Conservation (phyloP, 164 flowering plant species). For the Annona squamosa region DNA sequence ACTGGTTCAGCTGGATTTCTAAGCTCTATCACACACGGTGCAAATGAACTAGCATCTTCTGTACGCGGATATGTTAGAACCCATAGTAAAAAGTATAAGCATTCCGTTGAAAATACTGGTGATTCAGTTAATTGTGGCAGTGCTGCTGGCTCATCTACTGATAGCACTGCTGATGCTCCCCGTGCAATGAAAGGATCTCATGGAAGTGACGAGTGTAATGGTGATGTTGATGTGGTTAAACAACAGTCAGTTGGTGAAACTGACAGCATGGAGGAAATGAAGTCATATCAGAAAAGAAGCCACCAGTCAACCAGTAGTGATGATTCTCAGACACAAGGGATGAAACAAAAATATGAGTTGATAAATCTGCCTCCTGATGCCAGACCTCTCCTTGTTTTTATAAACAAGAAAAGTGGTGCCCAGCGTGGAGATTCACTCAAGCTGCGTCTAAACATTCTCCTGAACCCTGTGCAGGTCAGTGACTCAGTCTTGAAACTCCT, state of each 20-base stretch:
- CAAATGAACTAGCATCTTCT: conserved; percentile 90
- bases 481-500: no score
- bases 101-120: conserved; percentile 48
- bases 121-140: conserved; percentile 41
- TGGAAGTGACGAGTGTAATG: conserved; percentile 45
- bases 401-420: conserved; percentile 96
- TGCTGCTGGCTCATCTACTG: conserved; percentile 42
- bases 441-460: conserved; percentile 70
- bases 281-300: conserved; percentile 35
- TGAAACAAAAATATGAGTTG: conserved; percentile 63
- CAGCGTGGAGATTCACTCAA: conserved; percentile 79
- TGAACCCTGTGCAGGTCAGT: conserved; percentile 93
- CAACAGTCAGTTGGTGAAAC: conserved; percentile 25
- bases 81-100: conserved; percentile 70
- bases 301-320: conserved; percentile 46
- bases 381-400: conserved; percentile 84
- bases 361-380: conserved; percentile 81
- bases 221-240: conserved; percentile 20
- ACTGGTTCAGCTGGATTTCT: conserved; percentile 53
- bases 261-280: conserved; percentile 34
- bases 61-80: conserved; percentile 74
- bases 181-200: conserved; percentile 35
- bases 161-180: conserved; percentile 38
- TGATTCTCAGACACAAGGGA: conserved; percentile 35
- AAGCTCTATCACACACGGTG: conserved; percentile 93